Conservation (phyloP, 148 eudicot species). For the Amaranthus cruentus region DNA sequence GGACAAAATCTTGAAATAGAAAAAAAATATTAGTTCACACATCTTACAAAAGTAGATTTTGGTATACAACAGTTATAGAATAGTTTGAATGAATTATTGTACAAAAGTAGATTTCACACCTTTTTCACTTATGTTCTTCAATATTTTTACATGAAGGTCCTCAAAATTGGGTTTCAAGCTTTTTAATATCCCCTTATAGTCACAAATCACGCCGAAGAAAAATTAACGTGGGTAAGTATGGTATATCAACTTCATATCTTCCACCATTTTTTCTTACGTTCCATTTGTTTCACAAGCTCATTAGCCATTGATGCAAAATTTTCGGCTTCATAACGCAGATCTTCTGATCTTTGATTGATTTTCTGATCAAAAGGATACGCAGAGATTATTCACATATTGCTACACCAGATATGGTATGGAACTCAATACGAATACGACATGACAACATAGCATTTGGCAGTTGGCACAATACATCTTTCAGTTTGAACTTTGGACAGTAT, state of each 20-base stretch:
- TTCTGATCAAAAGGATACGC: slow-evolving; percentile 37
- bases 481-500: neutral
- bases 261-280: slow-evolving; percentile 55
- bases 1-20: neutral
- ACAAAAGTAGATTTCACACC: neutral
- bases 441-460: neutral
- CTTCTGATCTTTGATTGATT: slow-evolving; percentile 61
- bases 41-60: neutral
- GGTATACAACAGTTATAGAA: neutral
- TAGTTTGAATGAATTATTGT: neutral
- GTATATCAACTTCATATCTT: slow-evolving; percentile 40
- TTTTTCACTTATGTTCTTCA: neutral
- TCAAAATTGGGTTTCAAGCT: neutral
- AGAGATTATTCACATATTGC: neutral
- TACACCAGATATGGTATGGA: neutral
- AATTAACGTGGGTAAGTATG: neutral
- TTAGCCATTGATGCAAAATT: slow-evolving; percentile 75
- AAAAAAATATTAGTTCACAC: neutral
- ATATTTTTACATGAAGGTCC: neutral
- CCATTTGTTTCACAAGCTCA: slow-evolving; percentile 72
- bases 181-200: neutral
- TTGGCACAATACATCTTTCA: neutral
- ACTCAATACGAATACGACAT: neutral
- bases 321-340: slow-evolving; percentile 62
- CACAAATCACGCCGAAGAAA: neutral